Evolutionary conservation across 352 stramenopile genomes (phyloP).

Genomic region (Blastocystis sp.): DNA sequence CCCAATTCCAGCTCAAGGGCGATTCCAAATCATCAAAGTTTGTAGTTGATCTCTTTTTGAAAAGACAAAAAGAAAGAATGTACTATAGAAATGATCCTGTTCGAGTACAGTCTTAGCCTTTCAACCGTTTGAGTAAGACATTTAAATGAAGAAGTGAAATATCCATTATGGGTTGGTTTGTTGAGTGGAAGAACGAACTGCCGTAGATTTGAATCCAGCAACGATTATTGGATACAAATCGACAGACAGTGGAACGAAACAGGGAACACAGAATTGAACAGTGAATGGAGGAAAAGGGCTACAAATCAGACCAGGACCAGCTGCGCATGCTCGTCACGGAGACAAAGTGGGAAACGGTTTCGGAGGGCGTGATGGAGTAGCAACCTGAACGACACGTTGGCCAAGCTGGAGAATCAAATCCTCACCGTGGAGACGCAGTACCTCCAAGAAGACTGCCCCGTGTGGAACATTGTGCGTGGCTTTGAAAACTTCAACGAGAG

Average conservation of each 20-base stretch:
- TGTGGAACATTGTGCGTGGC: slow-evolving; percentile 44
- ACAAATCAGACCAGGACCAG: slow-evolving; percentile 44
- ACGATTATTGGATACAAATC: too few species aligned
- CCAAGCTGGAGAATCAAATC: slow-evolving; percentile 48
- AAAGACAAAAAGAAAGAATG: slow-evolving; percentile 59
- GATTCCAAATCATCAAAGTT: slow-evolving; percentile 66
- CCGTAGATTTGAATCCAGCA: too few species aligned
- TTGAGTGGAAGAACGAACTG: too few species aligned
- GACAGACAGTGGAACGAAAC: too few species aligned
- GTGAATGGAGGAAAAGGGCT: slow-evolving; percentile 50
- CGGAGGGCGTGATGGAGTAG: neutral
- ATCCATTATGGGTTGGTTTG: neutral
- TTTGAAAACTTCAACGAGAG: slow-evolving; percentile 58
- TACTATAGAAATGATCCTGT: slow-evolving; percentile 69
- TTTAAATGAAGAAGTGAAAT: neutral
- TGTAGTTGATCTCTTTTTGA: slow-evolving; percentile 21
- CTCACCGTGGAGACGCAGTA: slow-evolving; percentile 32
- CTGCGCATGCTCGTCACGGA: slow-evolving; percentile 46
- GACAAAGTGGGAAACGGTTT: neutral
- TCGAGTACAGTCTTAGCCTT: slow-evolving; percentile 55
- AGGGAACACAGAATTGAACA: neutral
- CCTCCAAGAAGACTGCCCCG: slow-evolving; percentile 47
- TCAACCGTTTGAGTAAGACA: neutral
- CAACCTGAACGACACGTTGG: neutral
- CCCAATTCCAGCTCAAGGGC: slow-evolving; percentile 53